Evolutionary conservation across 441 rosid species (phyloP), one percentile per base, ranked within the genome.

Genomic region (Mallotus repandus): DNA sequence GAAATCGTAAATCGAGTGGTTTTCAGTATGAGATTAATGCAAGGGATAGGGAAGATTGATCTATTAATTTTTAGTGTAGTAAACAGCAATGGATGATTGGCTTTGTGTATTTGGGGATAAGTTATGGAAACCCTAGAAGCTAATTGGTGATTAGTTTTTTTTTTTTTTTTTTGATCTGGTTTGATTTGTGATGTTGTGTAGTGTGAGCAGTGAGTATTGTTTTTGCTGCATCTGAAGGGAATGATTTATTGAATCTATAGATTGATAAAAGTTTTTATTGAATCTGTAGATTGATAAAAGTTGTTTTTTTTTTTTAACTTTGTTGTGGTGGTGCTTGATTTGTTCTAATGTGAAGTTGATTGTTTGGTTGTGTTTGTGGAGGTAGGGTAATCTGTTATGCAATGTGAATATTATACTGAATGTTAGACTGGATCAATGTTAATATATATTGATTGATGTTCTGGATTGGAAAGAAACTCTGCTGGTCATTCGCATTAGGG

Each of bases 1-100:
- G 60, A 38, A 62, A 52, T 63, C 56, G 56, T 55, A 43, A 75
- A 76, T 75, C 74, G 59, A 58, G 50, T 45, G 78, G n/a, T 69
- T 29, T 29, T 68, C 48, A 32, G 54, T 63, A 7, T 19, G 65
- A 29, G 63, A 75, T 69, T 63, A 71, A 71, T 71, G 75, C 56
- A 65, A 71, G 69, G 15, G 68, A 43, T n/a, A n/a, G 5, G 29
- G 53, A 57, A 13, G 71, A 57, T 71, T 69, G 71, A 76, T 58
- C 67, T 21, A 53, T 41, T 45, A 46, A 70, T 59, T 54, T 58
- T 55, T 16, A 73, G 57, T 54, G 22, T 45, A 21, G 13, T 21
- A 19, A 49, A 15, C n/a, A 45, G 8, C 13, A 57, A 56, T 45
- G 41, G 41, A 38, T 38, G 64, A 63, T 72, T 67, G 68, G 16